Base-by-base conservation (phyloP, 805 yeast genomes). In the Candida krabiensis region DNA sequence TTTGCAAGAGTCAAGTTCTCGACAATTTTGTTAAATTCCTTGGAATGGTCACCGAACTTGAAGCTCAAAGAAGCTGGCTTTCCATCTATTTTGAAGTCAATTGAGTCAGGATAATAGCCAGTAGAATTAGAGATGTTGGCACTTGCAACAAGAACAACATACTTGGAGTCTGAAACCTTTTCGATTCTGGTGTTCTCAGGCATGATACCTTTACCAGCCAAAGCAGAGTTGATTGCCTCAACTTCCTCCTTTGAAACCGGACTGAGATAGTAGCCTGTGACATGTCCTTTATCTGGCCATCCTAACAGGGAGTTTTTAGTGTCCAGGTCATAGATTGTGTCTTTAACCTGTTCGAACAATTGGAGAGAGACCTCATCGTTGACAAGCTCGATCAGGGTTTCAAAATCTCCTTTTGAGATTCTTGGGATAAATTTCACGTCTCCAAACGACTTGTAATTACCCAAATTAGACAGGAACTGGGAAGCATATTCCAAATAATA, bases 361-460 rank as follows among this genome's bases (percentile, higher is more conserved):
- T 56, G 60, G 14, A 61, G 37, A 24, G 61, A 48, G 2, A 47
- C 40, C 14, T 56, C 63, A 41, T 67, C 64, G 29, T 66, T 67
- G 15, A 75, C 58, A 2, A 68, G 45, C 23, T 60, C 60, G n/a
- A 75, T 69, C 21, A 85, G 64, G 17, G 63, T 47, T 40, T 66
- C 73, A 49, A 87, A 80, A 5, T 70, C 70, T 0, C 61, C 73
- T 22, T 49, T 54, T 0, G 71, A 40, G 27, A 86, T 53, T 35
- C 77, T 66, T 28, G 96, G 96, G 46, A 88, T 71, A 55, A 88
- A 88, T 62, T 88, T 88, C 50, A 78, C 77, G 64, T 88, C 96
- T 49, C 96, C 96, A 60, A 88, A 88, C 1, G 93, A 83, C 64
- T 83, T 88, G 65, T 76, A 85, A 55, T 85, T 85, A 49, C 93